Evolutionary conservation across 345 rosid genomes (phyloP), one percentile per base, ranked within the genome.

Genomic region (Eucalyptus cladocalyx): DNA sequence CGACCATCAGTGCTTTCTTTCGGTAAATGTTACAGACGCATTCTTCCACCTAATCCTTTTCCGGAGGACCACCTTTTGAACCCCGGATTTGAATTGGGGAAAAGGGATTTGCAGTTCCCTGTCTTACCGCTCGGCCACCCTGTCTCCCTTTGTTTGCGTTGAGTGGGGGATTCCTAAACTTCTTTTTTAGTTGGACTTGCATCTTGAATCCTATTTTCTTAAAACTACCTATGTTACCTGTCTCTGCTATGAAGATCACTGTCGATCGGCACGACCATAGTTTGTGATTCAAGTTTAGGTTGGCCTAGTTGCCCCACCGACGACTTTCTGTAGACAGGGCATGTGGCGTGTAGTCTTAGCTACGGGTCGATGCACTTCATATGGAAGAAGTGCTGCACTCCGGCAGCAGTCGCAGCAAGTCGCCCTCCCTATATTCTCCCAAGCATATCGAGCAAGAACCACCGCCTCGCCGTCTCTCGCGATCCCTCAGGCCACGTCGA

Each of bases 291-390:
- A 47, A 47, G 49, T 47, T 13, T 2, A 47, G 49, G 49, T 16
- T 16, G 53, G 18, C 7, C 53, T 3, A 5, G 53, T 11, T 47
- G 13, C 49, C 17, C 34, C 43, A 19, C 17, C 8, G 87, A 72
- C 40, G 43, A 53, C 51, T 65, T 87, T 85, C 91, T 49, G 50
- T 88, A 90, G 15, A 87, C 50, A 6, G 91, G 91, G 50, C 91
- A 90, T 30, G 87, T 87, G 12, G 69, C 42, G 50, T 88, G 89
- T 67, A 42, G 23, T 83, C 89, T 87, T n/a, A 90, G 89, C 91
- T 89, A 90, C n/a, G 87, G 89, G 62, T 87, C 89, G 24, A 90
- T 86, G 24, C 91, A 90, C 91, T 19, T 81, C 80, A 87, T 87
- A 40, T 87, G 89, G 91, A 89, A 89, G 58, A 81, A 23, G 81